Evolutionary conservation across 2,329 filamentous ascomycete genomes (phyloP).

Genomic region (Talaromyces funiculosus): DNA sequence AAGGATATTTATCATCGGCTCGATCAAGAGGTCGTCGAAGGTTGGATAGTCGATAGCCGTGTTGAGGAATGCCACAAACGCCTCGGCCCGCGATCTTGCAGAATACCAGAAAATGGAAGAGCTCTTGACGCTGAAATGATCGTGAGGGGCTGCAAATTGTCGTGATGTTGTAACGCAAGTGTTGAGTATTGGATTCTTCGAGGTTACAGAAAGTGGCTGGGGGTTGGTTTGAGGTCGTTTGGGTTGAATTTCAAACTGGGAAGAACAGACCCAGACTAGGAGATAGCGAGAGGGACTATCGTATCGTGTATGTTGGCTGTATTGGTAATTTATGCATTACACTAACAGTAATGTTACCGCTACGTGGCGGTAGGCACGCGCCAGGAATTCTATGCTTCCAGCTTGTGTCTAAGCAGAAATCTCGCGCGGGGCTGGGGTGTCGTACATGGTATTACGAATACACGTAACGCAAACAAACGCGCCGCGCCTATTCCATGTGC

Average conservation of each 20-base stretch:
- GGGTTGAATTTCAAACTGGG: background rate
- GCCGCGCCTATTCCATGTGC: background rate
- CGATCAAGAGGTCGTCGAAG: background rate
- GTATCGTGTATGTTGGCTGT: background rate
- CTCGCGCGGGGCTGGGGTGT: slow-evolving; percentile 4
- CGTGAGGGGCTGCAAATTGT: background rate
- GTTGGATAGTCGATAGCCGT: slow-evolving; percentile 1
- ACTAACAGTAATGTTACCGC: background rate
- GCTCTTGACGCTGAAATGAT: background rate
- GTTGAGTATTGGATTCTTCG: background rate
- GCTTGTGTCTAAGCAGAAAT: background rate
- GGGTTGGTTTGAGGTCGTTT: background rate
- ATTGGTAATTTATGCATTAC: background rate
- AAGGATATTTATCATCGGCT: slow-evolving; percentile 3
- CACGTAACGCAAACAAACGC: background rate
- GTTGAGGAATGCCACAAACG: slow-evolving; percentile 6
- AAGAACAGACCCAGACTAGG: background rate
- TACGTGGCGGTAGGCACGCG: background rate
- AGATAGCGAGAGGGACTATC: slow-evolving; percentile 1
- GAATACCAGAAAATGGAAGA: slow-evolving; percentile 1
- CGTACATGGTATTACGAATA: slow-evolving; percentile 2
- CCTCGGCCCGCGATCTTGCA: background rate
- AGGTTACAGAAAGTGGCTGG: background rate
- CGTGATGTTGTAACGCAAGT: background rate
- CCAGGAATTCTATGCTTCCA: background rate